Evolutionary conservation across 2,329 filamentous ascomycete genomes (phyloP).

Genomic region (Claviceps humidiphila): DNA sequence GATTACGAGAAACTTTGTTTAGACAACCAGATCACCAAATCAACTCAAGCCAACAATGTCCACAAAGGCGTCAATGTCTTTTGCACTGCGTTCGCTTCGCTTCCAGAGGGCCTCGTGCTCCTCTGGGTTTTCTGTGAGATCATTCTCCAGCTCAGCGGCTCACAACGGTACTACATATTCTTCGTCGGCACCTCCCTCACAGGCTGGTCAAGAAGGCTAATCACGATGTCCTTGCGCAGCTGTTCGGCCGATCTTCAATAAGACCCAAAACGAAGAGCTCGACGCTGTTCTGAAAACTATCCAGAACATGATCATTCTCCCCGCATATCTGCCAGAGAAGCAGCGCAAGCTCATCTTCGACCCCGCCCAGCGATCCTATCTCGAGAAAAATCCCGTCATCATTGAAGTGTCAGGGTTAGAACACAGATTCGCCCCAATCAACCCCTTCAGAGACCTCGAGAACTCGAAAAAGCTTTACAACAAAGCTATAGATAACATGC

Average conservation of each 20-base stretch:
- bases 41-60: constrained; percentile 7
- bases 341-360: constrained; percentile 42
- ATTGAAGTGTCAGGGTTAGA: constrained; percentile 46
- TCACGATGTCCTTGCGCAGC: constrained; percentile 11
- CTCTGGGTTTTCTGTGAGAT: neutral
- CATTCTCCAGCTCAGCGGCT: constrained; percentile 18
- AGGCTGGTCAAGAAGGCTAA: constrained; percentile 4
- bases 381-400: constrained; percentile 41
- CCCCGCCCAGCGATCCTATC: constrained; percentile 29
- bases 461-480: constrained; percentile 25
- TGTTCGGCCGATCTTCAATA: constrained; percentile 30
- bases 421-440: constrained; percentile 35
- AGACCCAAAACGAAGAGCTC: constrained; percentile 39
- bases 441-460: constrained; percentile 29
- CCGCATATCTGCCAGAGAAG: constrained; percentile 39
- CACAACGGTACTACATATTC: constrained; percentile 13
- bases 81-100: constrained; percentile 14
- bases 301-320: constrained; percentile 47
- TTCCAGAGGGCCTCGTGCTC: constrained; percentile 3
- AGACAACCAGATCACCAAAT: neutral
- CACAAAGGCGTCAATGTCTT: constrained; percentile 11
- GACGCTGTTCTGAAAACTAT: constrained; percentile 38
- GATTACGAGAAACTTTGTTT: constrained; percentile 7
- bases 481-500: constrained; percentile 31
- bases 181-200: neutral